Evolutionary conservation across 2,329 filamentous ascomycete species (phyloP).

Genomic region (Colletotrichum sp.): DNA sequence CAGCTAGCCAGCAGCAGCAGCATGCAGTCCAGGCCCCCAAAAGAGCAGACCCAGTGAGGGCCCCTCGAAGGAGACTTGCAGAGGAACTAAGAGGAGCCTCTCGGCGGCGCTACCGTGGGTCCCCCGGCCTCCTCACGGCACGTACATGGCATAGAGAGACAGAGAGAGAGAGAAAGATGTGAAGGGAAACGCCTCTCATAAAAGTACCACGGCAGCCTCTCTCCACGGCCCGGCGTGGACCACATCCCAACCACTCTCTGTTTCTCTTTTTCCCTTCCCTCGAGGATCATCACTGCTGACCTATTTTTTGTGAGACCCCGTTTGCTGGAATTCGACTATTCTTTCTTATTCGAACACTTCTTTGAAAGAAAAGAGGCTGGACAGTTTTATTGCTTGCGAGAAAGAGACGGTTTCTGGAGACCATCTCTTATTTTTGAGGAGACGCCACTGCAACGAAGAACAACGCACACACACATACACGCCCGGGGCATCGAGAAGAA

Average conservation of each 20-base stretch:
- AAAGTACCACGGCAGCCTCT: constrained; percentile 7
- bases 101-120: constrained; percentile 11
- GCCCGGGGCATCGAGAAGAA: background rate
- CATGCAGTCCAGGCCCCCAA: background rate
- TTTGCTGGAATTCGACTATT: constrained; percentile 4
- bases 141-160: background rate
- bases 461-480: background rate
- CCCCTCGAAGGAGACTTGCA: background rate
- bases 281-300: constrained; percentile 6
- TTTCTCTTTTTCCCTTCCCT: constrained; percentile 1
- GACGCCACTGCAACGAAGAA: background rate
- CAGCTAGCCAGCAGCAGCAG: background rate
- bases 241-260: constrained; percentile 6
- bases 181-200: background rate
- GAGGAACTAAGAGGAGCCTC: background rate
- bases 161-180: background rate
- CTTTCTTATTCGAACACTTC: background rate
- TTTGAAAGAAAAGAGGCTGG: constrained; percentile 13
- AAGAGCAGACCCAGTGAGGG: background rate
- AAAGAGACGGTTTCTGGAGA: background rate
- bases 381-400: background rate
- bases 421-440: background rate
- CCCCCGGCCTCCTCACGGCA: constrained; percentile 9
- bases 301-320: background rate
- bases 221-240: background rate